Conservation (phyloP, 2,329 filamentous ascomycete genomes). For the Microdochium nivale region DNA sequence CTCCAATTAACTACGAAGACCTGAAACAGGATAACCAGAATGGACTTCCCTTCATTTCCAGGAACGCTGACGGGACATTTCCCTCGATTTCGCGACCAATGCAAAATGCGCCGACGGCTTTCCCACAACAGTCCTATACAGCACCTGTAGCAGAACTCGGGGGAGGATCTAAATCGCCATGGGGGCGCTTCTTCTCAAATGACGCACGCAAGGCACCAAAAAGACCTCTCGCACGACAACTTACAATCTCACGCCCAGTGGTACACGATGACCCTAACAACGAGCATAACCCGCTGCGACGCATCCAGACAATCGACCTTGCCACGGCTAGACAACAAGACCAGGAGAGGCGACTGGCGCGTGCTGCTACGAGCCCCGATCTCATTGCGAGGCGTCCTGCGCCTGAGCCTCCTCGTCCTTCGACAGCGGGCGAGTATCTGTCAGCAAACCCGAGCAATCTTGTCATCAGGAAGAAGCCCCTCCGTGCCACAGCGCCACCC, state of each 20-base stretch:
- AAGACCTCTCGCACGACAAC: conserved; percentile 24
- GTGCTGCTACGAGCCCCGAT: not conserved
- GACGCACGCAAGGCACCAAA: conserved; percentile 10
- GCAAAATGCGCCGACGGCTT: not conserved
- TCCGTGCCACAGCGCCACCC: not conserved
- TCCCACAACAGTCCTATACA: conserved; percentile 5
- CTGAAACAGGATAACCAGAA: conserved; percentile 2
- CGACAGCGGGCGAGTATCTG: not conserved
- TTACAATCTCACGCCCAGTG: conserved; percentile 38
- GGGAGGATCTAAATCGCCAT: not conserved
- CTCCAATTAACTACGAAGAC: conserved; percentile 11
- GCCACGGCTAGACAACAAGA: conserved; percentile 38
- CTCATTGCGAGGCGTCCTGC: not conserved
- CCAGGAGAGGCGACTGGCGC: conserved; percentile 27
- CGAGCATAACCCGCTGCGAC: conserved; percentile 15
- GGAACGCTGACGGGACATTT: conserved; percentile 16
- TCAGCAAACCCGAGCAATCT: not conserved
- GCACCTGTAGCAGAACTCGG: conserved; percentile 8
- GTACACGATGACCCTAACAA: conserved; percentile 23
- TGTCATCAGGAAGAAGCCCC: not conserved
- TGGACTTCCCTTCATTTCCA: conserved; percentile 1
- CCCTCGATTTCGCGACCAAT: conserved; percentile 28
- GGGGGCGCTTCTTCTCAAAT: conserved; percentile 2
- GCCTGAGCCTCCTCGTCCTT: not conserved
- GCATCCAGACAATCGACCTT: conserved; percentile 36